Conservation (phyloP, 1,284 basidiomycete species). For the Austroboletus niveus region DNA sequence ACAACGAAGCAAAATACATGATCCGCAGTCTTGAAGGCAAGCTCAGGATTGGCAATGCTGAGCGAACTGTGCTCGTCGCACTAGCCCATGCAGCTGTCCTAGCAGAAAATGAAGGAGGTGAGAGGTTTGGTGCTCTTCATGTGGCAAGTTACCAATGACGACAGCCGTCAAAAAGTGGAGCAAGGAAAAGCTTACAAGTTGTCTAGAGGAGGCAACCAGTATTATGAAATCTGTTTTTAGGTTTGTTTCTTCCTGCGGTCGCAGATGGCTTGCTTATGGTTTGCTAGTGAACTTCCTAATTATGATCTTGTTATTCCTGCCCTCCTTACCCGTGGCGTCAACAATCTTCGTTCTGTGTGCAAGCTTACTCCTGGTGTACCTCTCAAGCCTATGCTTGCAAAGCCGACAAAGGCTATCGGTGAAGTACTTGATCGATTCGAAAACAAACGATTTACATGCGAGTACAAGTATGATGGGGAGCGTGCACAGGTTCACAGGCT, state of each 20-base stretch:
- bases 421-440: constrained; percentile 98
- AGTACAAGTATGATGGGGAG: constrained; percentile 99
- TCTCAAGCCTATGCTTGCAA: constrained; percentile 99
- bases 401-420: constrained; percentile 98
- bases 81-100: constrained; percentile 84
- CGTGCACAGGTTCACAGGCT: constrained; percentile 88
- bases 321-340: constrained; percentile 78
- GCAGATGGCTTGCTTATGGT: constrained; percentile 1
- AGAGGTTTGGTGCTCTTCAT: background rate
- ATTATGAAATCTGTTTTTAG: constrained; percentile 92
- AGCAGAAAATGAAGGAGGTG: constrained; percentile 72
- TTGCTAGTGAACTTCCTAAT: constrained; percentile 81
- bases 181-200: constrained; percentile 68
- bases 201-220: constrained; percentile 79
- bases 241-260: constrained; percentile 39
- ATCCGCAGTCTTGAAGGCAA: constrained; percentile 97
- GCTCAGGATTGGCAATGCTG: constrained; percentile 95
- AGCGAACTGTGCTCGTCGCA: constrained; percentile 88
- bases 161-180: constrained; percentile 72
- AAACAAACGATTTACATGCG: constrained; percentile 94
- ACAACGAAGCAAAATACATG: constrained; percentile 91
- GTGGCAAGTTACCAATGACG: constrained; percentile 5
- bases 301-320: constrained; percentile 96
- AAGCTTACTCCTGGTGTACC: constrained; percentile 95
- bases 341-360: constrained; percentile 71